phyloP scores from a whole-genome alignment of 768 basidiomycete genomes.

The Lactarius psammicola region DNA sequence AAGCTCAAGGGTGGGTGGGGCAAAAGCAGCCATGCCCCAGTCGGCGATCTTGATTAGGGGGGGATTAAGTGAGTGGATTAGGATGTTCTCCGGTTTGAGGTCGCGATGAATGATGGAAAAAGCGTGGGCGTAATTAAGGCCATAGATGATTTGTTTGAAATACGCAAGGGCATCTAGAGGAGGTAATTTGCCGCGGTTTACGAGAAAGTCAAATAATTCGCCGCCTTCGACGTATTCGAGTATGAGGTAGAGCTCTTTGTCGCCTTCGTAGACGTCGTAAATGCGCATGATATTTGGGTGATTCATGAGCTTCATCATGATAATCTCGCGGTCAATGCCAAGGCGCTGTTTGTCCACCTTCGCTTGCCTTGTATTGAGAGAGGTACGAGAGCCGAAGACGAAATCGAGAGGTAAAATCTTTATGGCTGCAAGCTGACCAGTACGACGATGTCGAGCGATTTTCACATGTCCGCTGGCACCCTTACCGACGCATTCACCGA shows the following conservation, averaged over 20 bases:
- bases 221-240: constrained; percentile 96
- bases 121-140: constrained; percentile 93
- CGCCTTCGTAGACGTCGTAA: constrained; percentile 94
- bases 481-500: constrained; percentile 92
- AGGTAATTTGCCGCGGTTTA: constrained; percentile 79
- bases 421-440: constrained; percentile 90
- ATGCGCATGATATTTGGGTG: constrained; percentile 96
- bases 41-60: constrained; percentile 94
- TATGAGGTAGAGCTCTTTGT: constrained; percentile 86
- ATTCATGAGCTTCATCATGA: constrained; percentile 99
- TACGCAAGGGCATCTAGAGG: constrained; percentile 82
- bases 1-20: constrained; percentile 77
- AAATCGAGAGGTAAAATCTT: constrained; percentile 91
- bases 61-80: constrained; percentile 79
- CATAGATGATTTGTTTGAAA: constrained; percentile 95
- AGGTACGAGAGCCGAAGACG: constrained; percentile 67
- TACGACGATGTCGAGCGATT: constrained; percentile 81
- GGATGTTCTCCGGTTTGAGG: constrained; percentile 95
- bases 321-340: constrained; percentile 91
- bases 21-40: constrained; percentile 98
- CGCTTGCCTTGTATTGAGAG: constrained; percentile 60
- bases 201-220: constrained; percentile 94
- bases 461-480: constrained; percentile 94
- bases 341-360: constrained; percentile 80
- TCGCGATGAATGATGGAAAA: constrained; percentile 98